Evolutionary conservation across 805 yeast species (phyloP).

Genomic region (Scheffersomyces spartinae): DNA sequence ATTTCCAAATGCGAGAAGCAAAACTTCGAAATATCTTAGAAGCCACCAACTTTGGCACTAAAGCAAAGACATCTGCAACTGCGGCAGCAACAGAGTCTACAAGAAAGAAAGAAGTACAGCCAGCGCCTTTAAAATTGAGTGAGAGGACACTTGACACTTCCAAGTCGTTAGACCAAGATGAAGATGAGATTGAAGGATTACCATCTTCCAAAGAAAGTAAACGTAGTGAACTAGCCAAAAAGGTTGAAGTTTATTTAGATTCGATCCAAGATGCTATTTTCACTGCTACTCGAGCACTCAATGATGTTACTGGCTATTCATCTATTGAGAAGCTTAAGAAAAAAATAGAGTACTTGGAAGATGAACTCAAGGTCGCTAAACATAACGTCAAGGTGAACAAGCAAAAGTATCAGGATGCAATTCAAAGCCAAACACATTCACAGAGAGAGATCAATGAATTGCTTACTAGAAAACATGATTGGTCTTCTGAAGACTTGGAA

Average conservation of each 20-base stretch:
- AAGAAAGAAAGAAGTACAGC: constrained; percentile 1
- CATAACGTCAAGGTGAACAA: constrained; percentile 38
- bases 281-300: constrained; percentile 57
- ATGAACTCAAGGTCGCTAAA: constrained; percentile 36
- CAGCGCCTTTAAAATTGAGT: too few species aligned
- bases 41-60: constrained; percentile 19
- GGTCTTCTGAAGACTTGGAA: constrained; percentile 75
- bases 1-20: too few species aligned
- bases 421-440: constrained; percentile 50
- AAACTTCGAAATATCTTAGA: constrained; percentile 22
- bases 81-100: constrained; percentile 2
- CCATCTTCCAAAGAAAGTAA: constrained; percentile 35
- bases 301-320: constrained; percentile 88
- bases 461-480: constrained; percentile 69
- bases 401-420: constrained; percentile 43
- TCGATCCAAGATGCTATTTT: constrained; percentile 46
- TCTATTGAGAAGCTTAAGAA: constrained; percentile 62
- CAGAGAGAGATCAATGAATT: constrained; percentile 84
- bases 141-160: not conserved
- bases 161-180: not conserved
- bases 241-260: constrained; percentile 37
- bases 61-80: too few species aligned
- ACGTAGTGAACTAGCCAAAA: constrained; percentile 24
- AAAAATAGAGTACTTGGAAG: constrained; percentile 47
- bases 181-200: constrained; percentile 19